Conservation (phyloP, 2,329 filamentous ascomycete genomes). For the Penicillium sp. region DNA sequence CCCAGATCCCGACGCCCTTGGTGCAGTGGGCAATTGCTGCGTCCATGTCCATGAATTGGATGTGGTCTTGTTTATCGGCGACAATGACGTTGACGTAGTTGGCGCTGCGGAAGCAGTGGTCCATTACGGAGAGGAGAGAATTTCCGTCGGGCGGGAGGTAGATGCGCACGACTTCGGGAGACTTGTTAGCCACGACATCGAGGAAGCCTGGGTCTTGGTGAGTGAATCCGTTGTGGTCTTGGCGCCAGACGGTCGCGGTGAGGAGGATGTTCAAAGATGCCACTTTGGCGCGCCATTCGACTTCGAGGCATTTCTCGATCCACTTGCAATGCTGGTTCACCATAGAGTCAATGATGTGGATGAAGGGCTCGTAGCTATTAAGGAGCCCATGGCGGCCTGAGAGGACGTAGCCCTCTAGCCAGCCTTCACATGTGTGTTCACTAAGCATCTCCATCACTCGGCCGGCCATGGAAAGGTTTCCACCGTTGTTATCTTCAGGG, state of each 20-base stretch:
- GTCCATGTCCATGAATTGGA: constrained; percentile 67
- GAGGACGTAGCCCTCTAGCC: constrained; percentile 70
- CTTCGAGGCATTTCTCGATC: constrained; percentile 72
- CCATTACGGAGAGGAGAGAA: constrained; percentile 64
- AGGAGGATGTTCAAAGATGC: constrained; percentile 71
- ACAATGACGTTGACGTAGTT: constrained; percentile 79
- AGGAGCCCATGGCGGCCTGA: constrained; percentile 67
- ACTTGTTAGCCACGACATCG: constrained; percentile 70
- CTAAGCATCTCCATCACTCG: constrained; percentile 78
- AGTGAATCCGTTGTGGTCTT: constrained; percentile 77
- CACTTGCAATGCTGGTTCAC: constrained; percentile 81
- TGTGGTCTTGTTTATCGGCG: constrained; percentile 68
- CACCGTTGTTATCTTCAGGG: constrained; percentile 64
- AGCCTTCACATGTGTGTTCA: constrained; percentile 72
- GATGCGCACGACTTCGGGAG: constrained; percentile 68
- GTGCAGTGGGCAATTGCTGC: constrained; percentile 66
- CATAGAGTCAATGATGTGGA: constrained; percentile 77
- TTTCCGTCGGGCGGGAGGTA: constrained; percentile 75
- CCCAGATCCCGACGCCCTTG: constrained; percentile 70
- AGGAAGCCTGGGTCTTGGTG: constrained; percentile 74
- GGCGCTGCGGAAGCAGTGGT: constrained; percentile 62
- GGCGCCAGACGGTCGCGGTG: constrained; percentile 69
- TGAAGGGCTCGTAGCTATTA: constrained; percentile 75
- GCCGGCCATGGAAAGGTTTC: constrained; percentile 59
- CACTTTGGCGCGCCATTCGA: constrained; percentile 65